Evolutionary conservation across 108 stramenopile genomes (phyloP), one percentile per base, ranked within the genome.

Genomic region (Aurantiochytrium sp.): DNA sequence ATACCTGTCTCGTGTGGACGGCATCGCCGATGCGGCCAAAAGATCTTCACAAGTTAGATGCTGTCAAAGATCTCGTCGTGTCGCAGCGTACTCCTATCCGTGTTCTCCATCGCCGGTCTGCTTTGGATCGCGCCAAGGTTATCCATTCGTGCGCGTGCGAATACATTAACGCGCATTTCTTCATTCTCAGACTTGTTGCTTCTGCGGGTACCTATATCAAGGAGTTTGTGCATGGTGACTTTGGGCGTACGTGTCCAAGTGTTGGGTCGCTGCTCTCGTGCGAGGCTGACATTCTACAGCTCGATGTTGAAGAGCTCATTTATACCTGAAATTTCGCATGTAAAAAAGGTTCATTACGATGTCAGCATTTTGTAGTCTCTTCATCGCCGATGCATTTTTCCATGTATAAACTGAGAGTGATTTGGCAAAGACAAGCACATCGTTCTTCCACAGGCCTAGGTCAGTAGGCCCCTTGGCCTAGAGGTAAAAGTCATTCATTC

Each of bases 161-260:
- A 45, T 55, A 51, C 45, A 53, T 94, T 42, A 93, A 94, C 58
- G 45, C 57, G 35, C 93, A 91, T 53, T 94, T 90, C 59, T 93
- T 93, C 87, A 55, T 93, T 5, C 89, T 94, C 47, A 45, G 49
- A 4, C 64, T 94, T 1, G 91, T 58, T 6, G 94, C 94, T 23
- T 87, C 88, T 21, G 94, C 93, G 28, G 92, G 94, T 6, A 94
- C 93, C 43, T 94, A 94, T 59, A 92, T 94, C 88, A 94, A 95
- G 72, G 94, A 95, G 87, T 95, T 95, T 59, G 93, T 95, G 49
- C 94, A 95, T 87, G 93, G 93, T 12, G 94, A 95, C 88, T 83
- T 95, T 19, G 93, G 93, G 8, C 92, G 94, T 4, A 95, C 94
- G 18, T 28, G 44, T 47, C 94, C 94, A 44, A 92, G 44, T 49